A percentile compares a stretch with the other conserved stretches of the same genome.
These are phyloP conservation scores for Pyronema domesticum DNA, from an alignment of 495 filamentous ascomycete species.

Conservation along the genomic window DNA sequence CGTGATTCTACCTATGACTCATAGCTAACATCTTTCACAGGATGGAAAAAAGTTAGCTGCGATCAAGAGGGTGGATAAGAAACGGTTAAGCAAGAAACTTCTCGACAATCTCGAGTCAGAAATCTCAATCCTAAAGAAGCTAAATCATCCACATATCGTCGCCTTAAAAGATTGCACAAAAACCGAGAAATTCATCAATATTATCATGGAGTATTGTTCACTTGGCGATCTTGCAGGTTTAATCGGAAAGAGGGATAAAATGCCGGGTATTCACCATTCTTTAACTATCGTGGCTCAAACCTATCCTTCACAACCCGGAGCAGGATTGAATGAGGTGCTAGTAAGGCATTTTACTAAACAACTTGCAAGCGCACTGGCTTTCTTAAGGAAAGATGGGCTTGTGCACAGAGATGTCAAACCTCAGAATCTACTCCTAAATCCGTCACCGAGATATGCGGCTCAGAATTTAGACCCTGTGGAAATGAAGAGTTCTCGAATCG, in stretches of 20 bases:
- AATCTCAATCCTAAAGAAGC: slow-evolving; percentile 77
- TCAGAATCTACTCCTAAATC: slow-evolving; percentile 82
- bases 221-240: slow-evolving; percentile 83
- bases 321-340: slow-evolving; percentile 81
- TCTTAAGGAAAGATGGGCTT: slow-evolving; percentile 63
- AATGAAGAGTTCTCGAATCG: slow-evolving; percentile 16
- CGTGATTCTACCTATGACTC: background rate
- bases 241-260: slow-evolving; percentile 75
- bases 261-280: slow-evolving; percentile 47
- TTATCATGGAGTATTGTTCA: slow-evolving; percentile 97
- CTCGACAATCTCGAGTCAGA: slow-evolving; percentile 90
- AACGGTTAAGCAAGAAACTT: slow-evolving; percentile 81
- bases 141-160: slow-evolving; percentile 93
- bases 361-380: slow-evolving; percentile 78
- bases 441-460: slow-evolving; percentile 45
- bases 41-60: slow-evolving; percentile 55
- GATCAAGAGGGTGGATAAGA: slow-evolving; percentile 85
- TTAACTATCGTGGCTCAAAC: slow-evolving; percentile 74
- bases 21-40: slow-evolving; percentile 21
- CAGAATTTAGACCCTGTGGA: slow-evolving; percentile 6
- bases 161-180: slow-evolving; percentile 87
- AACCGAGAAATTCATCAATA: slow-evolving; percentile 68
- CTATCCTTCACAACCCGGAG: slow-evolving; percentile 64
- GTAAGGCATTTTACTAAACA: slow-evolving; percentile 93
- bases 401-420: slow-evolving; percentile 97